Base-by-base conservation (phyloP, 768 basidiomycete species). In the Leccinum imitatum region DNA sequence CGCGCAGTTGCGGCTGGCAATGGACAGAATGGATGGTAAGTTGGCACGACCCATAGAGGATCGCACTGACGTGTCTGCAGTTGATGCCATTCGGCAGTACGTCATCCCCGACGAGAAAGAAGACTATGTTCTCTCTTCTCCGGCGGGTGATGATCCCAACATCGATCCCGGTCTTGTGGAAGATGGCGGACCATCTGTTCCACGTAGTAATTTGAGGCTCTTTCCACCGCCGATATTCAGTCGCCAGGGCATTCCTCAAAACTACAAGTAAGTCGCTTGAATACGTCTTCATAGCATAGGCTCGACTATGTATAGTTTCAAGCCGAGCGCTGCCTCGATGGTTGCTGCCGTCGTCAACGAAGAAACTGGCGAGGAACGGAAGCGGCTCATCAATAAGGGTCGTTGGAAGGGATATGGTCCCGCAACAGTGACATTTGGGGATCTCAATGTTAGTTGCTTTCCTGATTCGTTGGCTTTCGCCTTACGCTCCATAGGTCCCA, bases 201-300 rank as follows among this genome's bases (percentile, higher is more conserved):
- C 76, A 65, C 76, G 74, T 58, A 89, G 84, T 69, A 86, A 85
- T 66, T 77, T 95, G 9, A 82, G 90, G 30, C 78, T 93, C 11
- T 86, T 95, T 63, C 94, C 96, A 30, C 91, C 95, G 1, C 95
- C 96, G 8, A 74, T 95, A 51, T 98, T 98, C 76, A 90, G 89
- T 65, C 82, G 93, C 35, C 89, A 93, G 64, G 81, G 77, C 0
- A 83, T 95, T 44, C 86, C 93, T 23, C 87, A 91, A 62, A 83
- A 83, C 51, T 97, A 95, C 79, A 88, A 87, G 93, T 93, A 57
- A 35, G 79, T 71, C 27, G 46, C 30, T 15, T 55, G 27, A 33
- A 25, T 21, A 7, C 39, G 31, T 58, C 47, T 31, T 5, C n/a
- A 8, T 10, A 13, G 14, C 27, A 30, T 35, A 10, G 11, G 31